Base-by-base conservation (phyloP, 495 filamentous ascomycete species). In the Aspergillus bertholletiae region DNA sequence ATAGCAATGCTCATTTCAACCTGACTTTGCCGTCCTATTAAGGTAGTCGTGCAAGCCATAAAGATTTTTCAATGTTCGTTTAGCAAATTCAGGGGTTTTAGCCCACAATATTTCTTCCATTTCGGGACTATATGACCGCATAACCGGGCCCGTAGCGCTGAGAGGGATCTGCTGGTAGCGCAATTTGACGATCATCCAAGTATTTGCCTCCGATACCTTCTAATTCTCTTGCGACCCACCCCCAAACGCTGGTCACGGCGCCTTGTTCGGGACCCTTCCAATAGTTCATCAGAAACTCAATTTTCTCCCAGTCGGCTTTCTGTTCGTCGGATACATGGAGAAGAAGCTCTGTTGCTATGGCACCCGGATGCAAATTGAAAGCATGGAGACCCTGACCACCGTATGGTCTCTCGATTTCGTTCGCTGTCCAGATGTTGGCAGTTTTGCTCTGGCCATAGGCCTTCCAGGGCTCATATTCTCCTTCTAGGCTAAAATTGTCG, bases 161-260 rank as follows among this genome's bases (percentile, higher is more conserved):
- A 2, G 30, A 11, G 8, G 13, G 30, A 32, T 32, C 30, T 11
- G 30, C 30, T 11, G 30, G 8, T 12, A 12, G 8, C 30, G 48
- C 48, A 9, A 46, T 51, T 23, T 51, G 48, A 11, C 50, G 57
- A 39, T 74, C 67, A 49, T 70, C 70, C 39, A 78, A 61, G 61
- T 80, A 76, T 34, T 72, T 64, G 0, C 80, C 75, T 54, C 77
- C 76, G 24, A 71, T 65, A 2, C 61, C 65, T 51, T 72, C 68
- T 55, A 63, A 56, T 27, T 72, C 66, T 49, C 57, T 74, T 3
- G 57, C 69, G 48, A 71, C 67, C 54, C 66, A 71, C 30, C 65
- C 82, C 45, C 61, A 70, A 57, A 73, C 70, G 41, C 69, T 78
- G 12, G 79, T 83, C 5, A 79, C 72, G 15, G 70, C 57, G 0